Evolutionary conservation across 1,284 basidiomycete genomes (phyloP), one percentile per base, ranked within the genome.

Genomic region (Irpex rosettiformis): DNA sequence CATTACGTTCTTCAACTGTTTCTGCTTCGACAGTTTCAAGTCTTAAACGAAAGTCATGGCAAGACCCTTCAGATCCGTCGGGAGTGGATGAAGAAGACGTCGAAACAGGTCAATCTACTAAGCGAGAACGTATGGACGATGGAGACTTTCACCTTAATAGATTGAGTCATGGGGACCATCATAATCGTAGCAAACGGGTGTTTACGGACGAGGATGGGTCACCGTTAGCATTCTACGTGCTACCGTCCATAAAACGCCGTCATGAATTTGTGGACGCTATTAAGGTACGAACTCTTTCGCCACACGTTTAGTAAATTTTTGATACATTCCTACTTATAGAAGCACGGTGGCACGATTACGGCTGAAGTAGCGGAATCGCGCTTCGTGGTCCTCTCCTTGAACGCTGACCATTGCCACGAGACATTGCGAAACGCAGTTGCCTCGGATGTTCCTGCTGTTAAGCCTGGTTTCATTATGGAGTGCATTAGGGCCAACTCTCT

Each of bases 271-370:
- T 83, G n/a, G 72, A 69, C 55, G 72, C 74, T 6, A 82, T 88
- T 64, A 86, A 82, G 77, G 86, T 85, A 58, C 53, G 72, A 55
- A 56, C 25, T 30, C 27, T n/a, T n/a, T 33, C 57, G 22, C 37
- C 30, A 5, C 4, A 6, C n/a, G 49, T 30, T 30, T 13, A 25
- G 10, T n/a, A 11, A 27, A 13, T 22, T 28, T 27, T 16, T 27
- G 13, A n/a, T 18, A 30, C 40, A n/a, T 33, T 42, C 8, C 47
- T 57, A 29, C 52, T 22, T 52, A 40, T 65, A 89, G 88, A 84
- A 78, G 78, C 76, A 85, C 59, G 85, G 84, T 5, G 88, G 88
- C 11, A 75, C 67, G 61, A 81, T 88, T 45, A 76, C 76, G 5
- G 73, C 75, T 16, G 76, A 79, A 43, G 76, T 80, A n/a, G 65